Evolutionary conservation across 2,329 filamentous ascomycete species (phyloP), one percentile per base, ranked within the genome.

Genomic region (Helotiales sp.): DNA sequence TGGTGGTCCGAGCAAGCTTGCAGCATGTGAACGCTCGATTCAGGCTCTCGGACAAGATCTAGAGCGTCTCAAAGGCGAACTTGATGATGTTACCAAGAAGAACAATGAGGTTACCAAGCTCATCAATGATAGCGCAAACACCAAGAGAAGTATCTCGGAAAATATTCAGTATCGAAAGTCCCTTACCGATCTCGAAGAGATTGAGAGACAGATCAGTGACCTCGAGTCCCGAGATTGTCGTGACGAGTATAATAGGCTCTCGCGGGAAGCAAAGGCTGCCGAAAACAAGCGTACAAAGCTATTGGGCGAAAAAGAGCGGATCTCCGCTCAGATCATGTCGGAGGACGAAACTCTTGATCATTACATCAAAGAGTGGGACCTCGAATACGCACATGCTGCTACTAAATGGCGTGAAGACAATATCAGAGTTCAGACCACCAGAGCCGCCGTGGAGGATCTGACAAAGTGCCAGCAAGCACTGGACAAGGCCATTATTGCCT

Each of bases 401-500:
- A 73, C 79, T 38, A 88, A 90, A 66, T 98, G 93, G 75, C 91
- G 91, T 66, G 88, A 96, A 75, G 84, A 89, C 6, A 90, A 96
- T 72, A 91, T 98, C 76, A 89, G 89, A 66, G 90, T 96, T 1
- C 91, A 87, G 76, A 96, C 93, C 0, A 97, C 91, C 49, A 96
- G 93, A 73, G 93, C 93, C 3, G 93, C 92, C 2, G 90, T 96
- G 54, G 91, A 96, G 57, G 95, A 99, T 71, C 79, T 99, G 33
- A 88, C 82, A 6, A 88, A 90, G 38, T 98, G 96, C 71, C 82
- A 85, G 42, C 81, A 84, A 9, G 95, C 95, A 7, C 82, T 99
- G 12, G 93, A 98, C 77, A 91, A 95, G 70, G 96, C 95, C 47
- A 96, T 99, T 69, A 97, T 99, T 91, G 91, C 90, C 69, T 99